phyloP scores from a whole-genome alignment of 1,284 basidiomycete species.

The Grifola frondosa region DNA sequence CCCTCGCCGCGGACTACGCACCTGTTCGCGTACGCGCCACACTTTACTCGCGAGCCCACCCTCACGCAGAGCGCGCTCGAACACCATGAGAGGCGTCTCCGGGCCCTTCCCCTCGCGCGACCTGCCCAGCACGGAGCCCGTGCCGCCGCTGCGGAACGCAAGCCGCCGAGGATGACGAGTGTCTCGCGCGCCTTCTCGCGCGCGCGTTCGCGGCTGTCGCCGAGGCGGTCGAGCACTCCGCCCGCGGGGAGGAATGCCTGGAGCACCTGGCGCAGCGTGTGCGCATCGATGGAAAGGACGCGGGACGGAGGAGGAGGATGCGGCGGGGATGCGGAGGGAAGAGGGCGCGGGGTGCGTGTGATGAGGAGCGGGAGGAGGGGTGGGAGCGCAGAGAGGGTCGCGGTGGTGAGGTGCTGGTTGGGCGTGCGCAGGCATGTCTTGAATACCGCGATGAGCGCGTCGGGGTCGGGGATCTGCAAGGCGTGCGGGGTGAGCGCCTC shows the following conservation, averaged over 20 bases:
- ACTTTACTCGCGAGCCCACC: conserved; percentile 74
- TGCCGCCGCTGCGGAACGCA: conserved; percentile 61
- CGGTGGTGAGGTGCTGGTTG: conserved; percentile 80
- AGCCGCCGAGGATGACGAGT: conserved; percentile 67
- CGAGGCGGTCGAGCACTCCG: conserved; percentile 80
- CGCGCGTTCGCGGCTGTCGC: conserved; percentile 72
- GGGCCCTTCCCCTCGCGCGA: conserved; percentile 67
- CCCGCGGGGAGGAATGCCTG: conserved; percentile 69
- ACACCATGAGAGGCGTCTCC: conserved; percentile 74
- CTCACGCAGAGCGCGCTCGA: conserved; percentile 77
- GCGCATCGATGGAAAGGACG: conserved; percentile 47
- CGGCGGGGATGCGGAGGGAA: conserved; percentile 49
- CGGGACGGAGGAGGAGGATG: conserved; percentile 47
- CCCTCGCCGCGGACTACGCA: conserved; percentile 33
- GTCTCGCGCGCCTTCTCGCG: conserved; percentile 76
- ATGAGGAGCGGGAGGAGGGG: conserved; percentile 63
- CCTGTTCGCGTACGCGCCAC: conserved; percentile 83
- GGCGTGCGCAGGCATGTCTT: conserved; percentile 76
- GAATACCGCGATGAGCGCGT: conserved; percentile 64
- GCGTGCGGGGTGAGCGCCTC: conserved; percentile 6
- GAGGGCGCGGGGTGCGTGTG: conserved; percentile 32
- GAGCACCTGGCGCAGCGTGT: conserved; percentile 63
- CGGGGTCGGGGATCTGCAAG: conserved; percentile 64
- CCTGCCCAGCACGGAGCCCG: conserved; percentile 41
- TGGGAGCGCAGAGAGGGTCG: conserved; percentile 64